phyloP scores from a whole-genome alignment of 177 flowering plant genomes.

The Vitis hybrid region DNA sequence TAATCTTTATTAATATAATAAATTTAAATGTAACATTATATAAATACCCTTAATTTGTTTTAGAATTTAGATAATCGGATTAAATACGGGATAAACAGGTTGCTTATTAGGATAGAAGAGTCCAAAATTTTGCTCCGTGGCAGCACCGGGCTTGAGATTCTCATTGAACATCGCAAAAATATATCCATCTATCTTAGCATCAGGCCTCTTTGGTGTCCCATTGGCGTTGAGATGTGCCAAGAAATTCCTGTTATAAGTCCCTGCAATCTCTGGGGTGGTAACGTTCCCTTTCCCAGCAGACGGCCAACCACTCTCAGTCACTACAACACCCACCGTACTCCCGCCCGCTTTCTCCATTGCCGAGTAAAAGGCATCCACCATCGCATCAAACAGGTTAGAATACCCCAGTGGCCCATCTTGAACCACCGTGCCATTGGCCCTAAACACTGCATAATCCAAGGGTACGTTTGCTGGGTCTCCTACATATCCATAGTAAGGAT shows the following conservation, averaged over 20 bases:
- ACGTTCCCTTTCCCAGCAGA: slow-evolving; percentile 10
- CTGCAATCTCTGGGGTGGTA: slow-evolving; percentile 14
- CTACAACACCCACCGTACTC: slow-evolving; percentile 8
- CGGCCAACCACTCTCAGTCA: slow-evolving; percentile 31
- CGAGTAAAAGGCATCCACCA: slow-evolving; percentile 20
- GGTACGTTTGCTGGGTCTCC: not conserved
- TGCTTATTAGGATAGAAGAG: slow-evolving; percentile 16
- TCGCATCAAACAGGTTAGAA: slow-evolving; percentile 30
- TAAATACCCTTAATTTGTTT: too few species aligned
- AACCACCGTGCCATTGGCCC: not conserved
- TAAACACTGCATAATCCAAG: slow-evolving; percentile 22
- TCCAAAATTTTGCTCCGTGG: slow-evolving; percentile 26
- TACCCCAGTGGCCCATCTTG: slow-evolving; percentile 16
- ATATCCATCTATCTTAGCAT: slow-evolving; percentile 8
- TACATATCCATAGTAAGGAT: slow-evolving; percentile 29
- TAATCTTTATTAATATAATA: too few species aligned
- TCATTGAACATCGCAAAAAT: slow-evolving; percentile 29
- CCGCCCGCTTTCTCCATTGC: slow-evolving; percentile 25
- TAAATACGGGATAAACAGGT: slow-evolving; percentile 20
- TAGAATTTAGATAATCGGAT: too few species aligned
- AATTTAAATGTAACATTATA: rapidly evolving
- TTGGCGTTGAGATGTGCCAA: not conserved
- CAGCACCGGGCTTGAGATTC: slow-evolving; percentile 22
- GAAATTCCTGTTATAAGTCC: slow-evolving; percentile 17
- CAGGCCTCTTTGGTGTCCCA: slow-evolving; percentile 18